A percentile compares a stretch with the other conserved stretches of the same genome.
These are phyloP conservation scores for Lolium multiflorum DNA, from an alignment of 176 grass and related monocot genomes.

Conservation along the genomic window DNA sequence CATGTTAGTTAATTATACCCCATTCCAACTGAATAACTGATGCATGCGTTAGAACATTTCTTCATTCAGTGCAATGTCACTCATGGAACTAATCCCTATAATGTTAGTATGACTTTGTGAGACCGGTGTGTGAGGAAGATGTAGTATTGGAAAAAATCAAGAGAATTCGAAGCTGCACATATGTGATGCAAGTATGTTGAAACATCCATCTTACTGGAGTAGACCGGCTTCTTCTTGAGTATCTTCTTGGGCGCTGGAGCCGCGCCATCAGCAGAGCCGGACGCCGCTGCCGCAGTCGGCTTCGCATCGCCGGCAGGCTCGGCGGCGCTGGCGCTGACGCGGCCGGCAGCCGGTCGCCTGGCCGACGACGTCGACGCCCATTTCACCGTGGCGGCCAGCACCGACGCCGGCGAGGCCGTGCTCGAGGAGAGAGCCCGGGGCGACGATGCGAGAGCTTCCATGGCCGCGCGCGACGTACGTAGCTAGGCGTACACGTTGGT, in stretches of 20 bases:
- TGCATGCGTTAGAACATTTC: no score
- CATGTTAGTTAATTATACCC: no score
- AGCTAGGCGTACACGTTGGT: neutral
- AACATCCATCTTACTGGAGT: slow-evolving; percentile 57
- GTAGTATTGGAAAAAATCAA: no score
- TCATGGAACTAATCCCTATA: no score
- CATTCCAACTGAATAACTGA: no score
- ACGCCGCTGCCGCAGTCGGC: neutral
- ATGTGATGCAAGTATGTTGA: no score
- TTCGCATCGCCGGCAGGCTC: slow-evolving; percentile 46
- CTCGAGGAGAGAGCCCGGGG: slow-evolving; percentile 32
- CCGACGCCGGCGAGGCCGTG: neutral
- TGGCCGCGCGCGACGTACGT: slow-evolving; percentile 17
- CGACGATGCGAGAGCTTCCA: slow-evolving; percentile 54
- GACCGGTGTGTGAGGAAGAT: no score
- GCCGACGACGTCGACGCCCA: neutral
- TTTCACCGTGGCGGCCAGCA: neutral
- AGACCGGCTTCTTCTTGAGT: slow-evolving; percentile 80
- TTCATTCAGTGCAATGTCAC: no score
- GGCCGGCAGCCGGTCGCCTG: neutral
- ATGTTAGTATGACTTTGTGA: no score
- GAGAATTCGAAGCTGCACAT: no score
- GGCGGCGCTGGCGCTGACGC: slow-evolving; percentile 44
- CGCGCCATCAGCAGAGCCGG: neutral
- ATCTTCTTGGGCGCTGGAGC: slow-evolving; percentile 53